Base-by-base conservation (phyloP, 2,329 filamentous ascomycete genomes). In the Nemania sp. region DNA sequence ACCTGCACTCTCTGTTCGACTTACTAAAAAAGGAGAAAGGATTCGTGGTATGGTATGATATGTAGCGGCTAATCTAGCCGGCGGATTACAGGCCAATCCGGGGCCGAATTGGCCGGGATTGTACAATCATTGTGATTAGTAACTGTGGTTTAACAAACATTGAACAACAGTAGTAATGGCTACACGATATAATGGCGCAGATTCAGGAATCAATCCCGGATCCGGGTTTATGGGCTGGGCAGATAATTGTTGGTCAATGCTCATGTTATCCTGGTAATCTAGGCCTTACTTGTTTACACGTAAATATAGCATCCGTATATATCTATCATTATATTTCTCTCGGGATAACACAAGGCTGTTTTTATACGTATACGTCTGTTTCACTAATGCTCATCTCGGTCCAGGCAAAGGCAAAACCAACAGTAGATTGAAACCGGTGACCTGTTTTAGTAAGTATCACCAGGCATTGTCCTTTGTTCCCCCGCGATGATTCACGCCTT, bases 41-140 rank as follows among this genome's bases (percentile, higher is more conserved):
- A 20, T 4, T 51, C 18, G 20, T 18, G 43, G 22, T 7, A 49
- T 38, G 29, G 45, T 7, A 24, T 51, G 47, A 51, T 51, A 45
- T 22, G 7, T 41, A 22, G 5, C 58, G 58, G 58, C 58, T 29
- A 53, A 20, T 29, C 47, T 52, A 41, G 49, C 47, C 22, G 35
- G 18, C 18, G 10, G 6, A 15, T 24, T 62, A 24, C 18, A 20
- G 10, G 2, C 3, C 6, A 29, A 52, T 54, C 51, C 26, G 27
- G 51, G 18, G 51, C 51, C 51, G 26, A n/a, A 29, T 11, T 26
- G 51, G 26, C 15, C 10, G 18, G n/a, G 47, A 26, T 51, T 5
- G 22, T 51, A 51, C 27, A 51, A 51, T 51, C 8, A 20, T 26
- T 27, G 20, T 51, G 20, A 45, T 26, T 27, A 51, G 8, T 51